Evolutionary conservation across 768 basidiomycete species (phyloP).

Genomic region (Leccinum olivaceopallidum): DNA sequence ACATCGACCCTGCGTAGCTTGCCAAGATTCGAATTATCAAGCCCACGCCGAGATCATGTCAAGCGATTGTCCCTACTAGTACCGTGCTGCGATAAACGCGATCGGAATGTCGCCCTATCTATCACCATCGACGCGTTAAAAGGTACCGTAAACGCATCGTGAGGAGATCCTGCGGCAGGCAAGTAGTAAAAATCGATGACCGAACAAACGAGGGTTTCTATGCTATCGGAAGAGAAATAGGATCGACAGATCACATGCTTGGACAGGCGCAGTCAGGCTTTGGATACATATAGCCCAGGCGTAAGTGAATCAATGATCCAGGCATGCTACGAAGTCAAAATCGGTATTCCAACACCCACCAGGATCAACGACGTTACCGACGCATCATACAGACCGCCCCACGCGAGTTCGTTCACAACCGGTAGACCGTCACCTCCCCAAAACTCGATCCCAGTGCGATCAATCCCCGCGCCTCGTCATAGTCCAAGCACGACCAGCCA

Average conservation of each 20-base stretch:
- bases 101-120: background rate
- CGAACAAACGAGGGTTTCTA: background rate
- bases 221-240: background rate
- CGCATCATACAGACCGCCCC: background rate
- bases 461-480: slow-evolving; percentile 56
- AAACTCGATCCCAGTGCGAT: slow-evolving; percentile 52
- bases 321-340: background rate
- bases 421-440: slow-evolving; percentile 44
- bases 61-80: too few relatives aligned
- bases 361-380: background rate
- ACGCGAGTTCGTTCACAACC: slow-evolving; percentile 15
- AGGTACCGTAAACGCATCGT: background rate
- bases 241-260: background rate
- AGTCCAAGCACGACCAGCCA: slow-evolving; percentile 58
- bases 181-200: background rate
- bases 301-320: background rate
- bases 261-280: background rate
- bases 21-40: background rate
- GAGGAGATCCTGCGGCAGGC: background rate
- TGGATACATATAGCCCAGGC: background rate
- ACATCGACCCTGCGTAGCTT: background rate
- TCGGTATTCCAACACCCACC: background rate
- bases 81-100: too few relatives aligned
- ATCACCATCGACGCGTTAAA: background rate
- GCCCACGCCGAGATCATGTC: background rate